A percentile compares a stretch with the other conserved stretches of the same genome.
phyloP scores from a whole-genome alignment of 768 basidiomycete species.

The Suillus subluteus region DNA sequence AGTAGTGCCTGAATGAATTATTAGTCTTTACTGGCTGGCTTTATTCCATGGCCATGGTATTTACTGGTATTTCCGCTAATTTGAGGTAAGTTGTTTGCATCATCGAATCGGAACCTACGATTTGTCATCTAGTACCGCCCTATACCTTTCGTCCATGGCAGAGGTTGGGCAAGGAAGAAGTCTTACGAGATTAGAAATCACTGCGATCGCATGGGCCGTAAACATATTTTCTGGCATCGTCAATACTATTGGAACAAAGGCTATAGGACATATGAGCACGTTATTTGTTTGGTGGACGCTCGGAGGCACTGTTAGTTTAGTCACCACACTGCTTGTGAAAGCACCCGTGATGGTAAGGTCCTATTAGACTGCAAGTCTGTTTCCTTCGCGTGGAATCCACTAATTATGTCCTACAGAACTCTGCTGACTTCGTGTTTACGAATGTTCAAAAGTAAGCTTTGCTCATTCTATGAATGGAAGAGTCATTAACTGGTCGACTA shows the following conservation, averaged over 20 bases:
- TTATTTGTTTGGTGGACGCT: slow-evolving; percentile 67
- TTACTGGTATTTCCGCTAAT: slow-evolving; percentile 63
- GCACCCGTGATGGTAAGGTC: slow-evolving; percentile 51
- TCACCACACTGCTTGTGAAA: slow-evolving; percentile 58
- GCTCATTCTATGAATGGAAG: not conserved
- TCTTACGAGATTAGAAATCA: slow-evolving; percentile 51
- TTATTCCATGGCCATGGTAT: slow-evolving; percentile 62
- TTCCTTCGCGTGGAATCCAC: not conserved
- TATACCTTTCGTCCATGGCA: slow-evolving; percentile 56
- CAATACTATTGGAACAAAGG: slow-evolving; percentile 60
- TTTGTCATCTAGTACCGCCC: slow-evolving; percentile 42
- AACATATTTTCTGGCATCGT: slow-evolving; percentile 57
- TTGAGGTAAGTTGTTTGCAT: slow-evolving; percentile 40
- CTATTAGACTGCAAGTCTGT: not conserved
- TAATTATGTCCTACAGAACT: slow-evolving; percentile 42
- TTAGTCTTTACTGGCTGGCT: slow-evolving; percentile 56
- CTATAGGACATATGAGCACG: slow-evolving; percentile 56
- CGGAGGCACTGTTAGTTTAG: slow-evolving; percentile 59
- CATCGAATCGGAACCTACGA: not conserved
- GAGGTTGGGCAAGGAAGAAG: slow-evolving; percentile 51
- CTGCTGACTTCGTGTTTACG: slow-evolving; percentile 56
- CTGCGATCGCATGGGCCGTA: slow-evolving; percentile 59
- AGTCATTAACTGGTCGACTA: slow-evolving; percentile 20
- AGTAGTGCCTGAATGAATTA: not conserved
- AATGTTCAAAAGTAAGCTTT: slow-evolving; percentile 53